Evolutionary conservation across 306 rosid species (phyloP), one percentile per base, ranked within the genome.

Genomic region (Mimosa pudica): DNA sequence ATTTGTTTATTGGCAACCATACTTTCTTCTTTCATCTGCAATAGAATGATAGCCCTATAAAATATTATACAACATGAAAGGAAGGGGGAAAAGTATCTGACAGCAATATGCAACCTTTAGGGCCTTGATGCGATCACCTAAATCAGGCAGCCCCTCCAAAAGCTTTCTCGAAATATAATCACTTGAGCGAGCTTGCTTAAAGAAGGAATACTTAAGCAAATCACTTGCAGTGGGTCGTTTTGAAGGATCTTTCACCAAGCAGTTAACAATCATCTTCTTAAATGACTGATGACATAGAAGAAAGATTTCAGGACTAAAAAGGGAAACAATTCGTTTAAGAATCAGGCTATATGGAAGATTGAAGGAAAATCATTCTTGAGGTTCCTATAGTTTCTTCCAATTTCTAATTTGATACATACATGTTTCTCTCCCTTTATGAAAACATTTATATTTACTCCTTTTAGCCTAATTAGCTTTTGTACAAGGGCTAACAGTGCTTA

Each of bases 241-340:
- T 51, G 96, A 78, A 83, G 99, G 98, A 86, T 95, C 97, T 75
- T 95, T 95, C 12, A 88, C 96, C 85, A 95, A 87, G 91, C 99
- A 95, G 82, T 89, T 85, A 65, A 94, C 99, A 85, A 90, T 90
- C 98, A 95, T 93, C 72, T 90, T 92, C 91, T 84, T 95, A 84
- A 95, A 95, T 49, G 96, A 91, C 99, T 95, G 82, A 66, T 78
- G 75, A 79, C 12, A 71, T 48, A 32, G 30, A 32, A 62, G 76
- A 86, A 68, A 74, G 30, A 42, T 81, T 38, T 71, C 17, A 79
- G 48, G 70, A 77, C 64, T 17, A 2, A 38, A 33, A 51, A 5
- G 63, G 11, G 11, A 4, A 8, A 11, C 45, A 70, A 71, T 3
- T 62, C 49, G 63, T 49, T 66, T 52, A 81, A 49, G 67, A 38